Evolutionary conservation across 345 rosid species (phyloP), one percentile per base, ranked within the genome.

Genomic region (Zanthoxylum bungeanum): DNA sequence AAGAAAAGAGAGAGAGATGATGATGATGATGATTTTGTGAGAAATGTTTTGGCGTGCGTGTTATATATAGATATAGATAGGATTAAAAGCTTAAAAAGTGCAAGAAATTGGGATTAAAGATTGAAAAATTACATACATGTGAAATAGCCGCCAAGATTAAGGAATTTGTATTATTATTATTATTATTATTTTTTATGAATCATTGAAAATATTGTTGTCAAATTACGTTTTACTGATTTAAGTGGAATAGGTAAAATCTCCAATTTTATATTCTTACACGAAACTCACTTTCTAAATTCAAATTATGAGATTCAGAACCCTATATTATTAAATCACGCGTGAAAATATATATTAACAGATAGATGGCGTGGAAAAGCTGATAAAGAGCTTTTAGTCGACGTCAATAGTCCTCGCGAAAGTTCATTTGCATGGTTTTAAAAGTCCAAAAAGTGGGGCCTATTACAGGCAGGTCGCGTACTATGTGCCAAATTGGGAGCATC

Each of bases 341-440:
- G n/a, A n/a, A n/a, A n/a, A n/a, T n/a, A n/a, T n/a, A n/a, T n/a
- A n/a, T n/a, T n/a, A n/a, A n/a, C n/a, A n/a, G 4, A 14, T 59
- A 9, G 86, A 82, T 84, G 83, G 82, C 86, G 86, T 86, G 83
- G 81, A 82, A 85, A 85, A 75, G 85, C 60, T 72, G 80, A 57
- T 28, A 66, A 81, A 68, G 83, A 76, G 84, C 85, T 83, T 89
- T 85, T 82, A 76, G 81, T 82, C 81, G 82, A 81, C 82, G 80
- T 88, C 88, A 84, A 3, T n/a, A n/a, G n/a, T n/a, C n/a, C n/a
- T n/a, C n/a, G n/a, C n/a, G n/a, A n/a, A n/a, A n/a, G n/a, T n/a
- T n/a, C 49, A 44, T 44, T 44, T 58, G 63, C 19, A 61, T 33
- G 65, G 31, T 1, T n/a, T 31, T 19, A 44, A 74, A 73, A 70